Base-by-base conservation (phyloP, 345 rosid species). In the Heritiera fomes region DNA sequence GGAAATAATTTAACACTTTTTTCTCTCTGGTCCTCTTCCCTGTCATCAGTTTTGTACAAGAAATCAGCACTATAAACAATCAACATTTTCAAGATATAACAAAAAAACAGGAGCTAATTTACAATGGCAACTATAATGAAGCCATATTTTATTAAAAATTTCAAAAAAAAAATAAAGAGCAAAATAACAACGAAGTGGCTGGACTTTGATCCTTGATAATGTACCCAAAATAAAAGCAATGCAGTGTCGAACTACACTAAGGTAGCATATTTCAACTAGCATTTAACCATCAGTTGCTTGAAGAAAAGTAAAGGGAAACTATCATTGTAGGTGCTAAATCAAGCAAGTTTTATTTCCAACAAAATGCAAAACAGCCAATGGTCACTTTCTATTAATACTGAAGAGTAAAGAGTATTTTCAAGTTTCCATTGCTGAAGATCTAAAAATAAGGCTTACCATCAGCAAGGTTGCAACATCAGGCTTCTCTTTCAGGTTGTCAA, bases 381-480 rank as follows among this genome's bases (percentile, higher is more conserved):
- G 10, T 9, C 23, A 18, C 23, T 17, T 55, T 18, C 8, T 2
- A 55, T 18, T 55, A 23, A 55, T 17, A 55, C 8, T 18, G 60
- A 5, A 55, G 60, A 55, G 60, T 52, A 17, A 66, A 5, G 52
- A 49, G 60, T 17, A 15, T 18, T 55, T 18, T 55, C 23, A 55
- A 55, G 60, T 55, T 55, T 6, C 23, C 38, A 28, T 61, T 28
- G 15, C 12, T 2, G 3, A 45, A 68, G 11, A 68, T 11, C 47
- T 43, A 68, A 76, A 61, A 75, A 82, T 28, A 70, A 79, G 80
- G 76, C 52, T 49, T 49, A 49, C 52, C 52, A 49, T 10, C 52
- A 49, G 52, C 14, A 49, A 49, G 52, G 52, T 49, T 49, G 52
- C 52, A 49, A 49, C 52, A 49, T 49, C 52, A 49, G 52, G 52